Base-by-base conservation (phyloP, 1,139 yeast species). In the Arxiozyma slooffiae region DNA sequence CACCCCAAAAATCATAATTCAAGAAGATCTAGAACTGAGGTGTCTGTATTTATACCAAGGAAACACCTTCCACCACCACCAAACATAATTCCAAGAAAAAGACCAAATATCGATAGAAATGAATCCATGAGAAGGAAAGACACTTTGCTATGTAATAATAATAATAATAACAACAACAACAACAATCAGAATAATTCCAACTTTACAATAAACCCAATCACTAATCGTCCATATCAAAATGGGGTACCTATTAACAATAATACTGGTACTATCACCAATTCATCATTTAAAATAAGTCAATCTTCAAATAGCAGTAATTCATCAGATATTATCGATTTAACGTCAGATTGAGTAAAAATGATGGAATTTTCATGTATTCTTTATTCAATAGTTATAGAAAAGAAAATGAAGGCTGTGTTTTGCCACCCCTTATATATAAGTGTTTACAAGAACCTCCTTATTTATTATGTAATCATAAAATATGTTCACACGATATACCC, bases 321-420 rank as follows among this genome's bases (percentile, higher is more conserved):
- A 24, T 51, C 50, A 42, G 63, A 57, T 38, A 46, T 61, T 26
- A 60, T 63, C 47, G 67, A 63, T 52, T 49, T 63, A 43, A 63
- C 67, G 11, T 61, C 66, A 16, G 66, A 62, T 44, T 48, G 21
- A 47, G 16, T 30, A 30, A 30, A 30, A 30, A 30, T 30, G n/a
- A 7, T 30, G 36, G 36, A 30, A 30, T 30, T 4, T 30, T 6
- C 36, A 30, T 30, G 14, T 8, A 30, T 11, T 14, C n/a, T n/a
- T 30, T 2, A 30, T 30, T 30, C n/a, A 30, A 4, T 14, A 30
- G n/a, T 11, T 30, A 30, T 30, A 30, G 36, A 30, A 30, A 30
- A 30, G 14, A 30, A 5, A 4, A 20, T 18, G 21, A 40, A n/a
- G n/a, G n/a, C n/a, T n/a, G n/a, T n/a, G n/a, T n/a, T n/a, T n/a